Percentiles rank a stretch among this genome's conserved stretches.
These are phyloP conservation scores for Wickerhamomyces sydowiorum DNA, from an alignment of 805 yeast genomes.

Conservation along the genomic window DNA sequence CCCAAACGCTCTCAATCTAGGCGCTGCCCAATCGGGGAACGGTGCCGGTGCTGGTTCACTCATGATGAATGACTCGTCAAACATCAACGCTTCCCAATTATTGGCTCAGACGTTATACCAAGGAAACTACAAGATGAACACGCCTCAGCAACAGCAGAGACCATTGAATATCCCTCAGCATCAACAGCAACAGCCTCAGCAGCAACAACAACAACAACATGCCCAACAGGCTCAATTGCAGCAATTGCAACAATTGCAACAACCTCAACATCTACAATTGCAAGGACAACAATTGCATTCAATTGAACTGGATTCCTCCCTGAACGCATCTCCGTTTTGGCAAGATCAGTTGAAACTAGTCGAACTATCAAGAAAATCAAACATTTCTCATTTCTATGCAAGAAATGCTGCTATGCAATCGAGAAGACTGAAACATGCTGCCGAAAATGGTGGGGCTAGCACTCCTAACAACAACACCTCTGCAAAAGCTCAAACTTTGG, in stretches of 20 bases:
- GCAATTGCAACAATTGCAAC: slow-evolving; percentile 19
- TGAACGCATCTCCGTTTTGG: slow-evolving; percentile 50
- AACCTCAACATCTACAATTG: slow-evolving; percentile 3
- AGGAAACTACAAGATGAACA: slow-evolving; percentile 30
- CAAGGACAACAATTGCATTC: slow-evolving; percentile 7
- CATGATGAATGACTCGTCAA: slow-evolving; percentile 15
- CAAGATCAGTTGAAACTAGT: slow-evolving; percentile 73
- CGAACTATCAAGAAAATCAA: slow-evolving; percentile 62
- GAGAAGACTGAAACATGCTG: slow-evolving; percentile 25
- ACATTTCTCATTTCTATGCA: slow-evolving; percentile 76
- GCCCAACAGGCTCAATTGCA: slow-evolving; percentile 13
- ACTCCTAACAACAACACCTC: slow-evolving; percentile 7
- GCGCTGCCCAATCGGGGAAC: too few relatives aligned
- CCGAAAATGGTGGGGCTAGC: background rate
- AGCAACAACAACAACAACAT: slow-evolving; percentile 11
- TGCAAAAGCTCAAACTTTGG: slow-evolving; percentile 23
- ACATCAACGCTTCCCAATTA: slow-evolving; percentile 30
- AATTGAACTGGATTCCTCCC: slow-evolving; percentile 27
- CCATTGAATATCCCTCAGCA: slow-evolving; percentile 4
- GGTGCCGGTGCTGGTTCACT: background rate
- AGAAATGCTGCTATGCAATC: slow-evolving; percentile 73
- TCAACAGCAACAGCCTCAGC: slow-evolving; percentile 13
- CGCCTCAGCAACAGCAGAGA: slow-evolving; percentile 26
- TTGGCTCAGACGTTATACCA: slow-evolving; percentile 36
- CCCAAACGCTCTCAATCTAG: too few relatives aligned